Base-by-base conservation (phyloP, 2,329 filamentous ascomycete genomes). In the Paecilomyces variotii region DNA sequence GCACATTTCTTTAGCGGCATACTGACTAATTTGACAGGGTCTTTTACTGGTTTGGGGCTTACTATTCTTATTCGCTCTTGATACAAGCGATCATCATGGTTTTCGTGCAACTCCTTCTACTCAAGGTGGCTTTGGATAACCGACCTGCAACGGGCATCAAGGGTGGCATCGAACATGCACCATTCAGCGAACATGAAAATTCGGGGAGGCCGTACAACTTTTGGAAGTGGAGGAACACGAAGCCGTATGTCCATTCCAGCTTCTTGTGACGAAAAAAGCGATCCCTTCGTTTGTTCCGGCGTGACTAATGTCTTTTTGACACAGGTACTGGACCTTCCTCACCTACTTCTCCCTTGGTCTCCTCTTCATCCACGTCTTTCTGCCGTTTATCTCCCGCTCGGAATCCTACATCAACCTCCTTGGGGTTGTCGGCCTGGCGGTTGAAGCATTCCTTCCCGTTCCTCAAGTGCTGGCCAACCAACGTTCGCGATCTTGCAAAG, bases 31-130 rank as follows among this genome's bases (percentile, higher is more conserved):
- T 28, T 12, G 19, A 11, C 62, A 85, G 82, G 70, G 73, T 87
- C 56, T 87, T 83, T 74, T 87, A 85, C 76, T 87, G 84, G 84
- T 82, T 86, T 67, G 84, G 84, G 62, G 81, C 82, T 11, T 82
- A 80, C 69, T 87, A 84, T 67, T 82, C 83, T 64, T 72, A 75
- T 55, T 78, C 84, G 19, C 77, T 87, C 49, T 78, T 87, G 61
- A 67, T 83, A 54, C 84, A 87, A 71, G 83, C 84, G 49, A 69
- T 80, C 56, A 76, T 86, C 62, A 87, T 85, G 82, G 79, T 86
- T 59, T 67, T 72, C 53, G 79, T 86, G 7, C 84, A 87, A 70
- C 60, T 82, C 35, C 68, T 84, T 2, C 72, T 86, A 59, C 76
- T 87, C 24, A 85, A 86, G 70, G 81, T 86, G 59, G 84, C 84